Conservation (phyloP, 2,329 filamentous ascomycete species). For the Bipolaris cookei region DNA sequence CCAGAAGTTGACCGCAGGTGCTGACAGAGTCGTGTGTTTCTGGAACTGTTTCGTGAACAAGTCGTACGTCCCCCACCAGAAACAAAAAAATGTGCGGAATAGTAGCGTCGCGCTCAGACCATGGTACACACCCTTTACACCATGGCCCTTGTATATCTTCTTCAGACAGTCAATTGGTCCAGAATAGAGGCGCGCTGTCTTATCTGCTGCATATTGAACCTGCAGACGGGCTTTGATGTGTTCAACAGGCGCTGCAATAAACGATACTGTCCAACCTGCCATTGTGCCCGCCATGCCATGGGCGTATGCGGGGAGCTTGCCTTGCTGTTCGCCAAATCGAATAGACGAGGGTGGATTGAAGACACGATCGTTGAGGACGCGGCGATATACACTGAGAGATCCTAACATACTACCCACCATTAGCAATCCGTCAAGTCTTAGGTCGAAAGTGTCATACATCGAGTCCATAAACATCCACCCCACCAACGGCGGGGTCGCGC, state of each 20-base stretch:
- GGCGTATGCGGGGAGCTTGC: conserved; percentile 73
- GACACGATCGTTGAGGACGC: conserved; percentile 78
- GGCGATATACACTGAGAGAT: conserved; percentile 87
- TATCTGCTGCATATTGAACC: conserved; percentile 86
- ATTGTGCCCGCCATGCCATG: conserved; percentile 88
- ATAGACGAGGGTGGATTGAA: conserved; percentile 67
- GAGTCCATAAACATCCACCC: conserved; percentile 99
- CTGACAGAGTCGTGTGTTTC: conserved; percentile 71
- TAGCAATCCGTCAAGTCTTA: conserved; percentile 1
- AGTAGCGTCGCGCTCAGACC: conserved; percentile 84
- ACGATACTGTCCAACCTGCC: conserved; percentile 87
- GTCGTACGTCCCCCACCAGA: conserved; percentile 98
- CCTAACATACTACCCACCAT: conserved; percentile 73
- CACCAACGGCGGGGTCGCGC: conserved; percentile 86
- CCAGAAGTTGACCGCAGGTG: conserved; percentile 93
- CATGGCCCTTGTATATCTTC: conserved; percentile 68
- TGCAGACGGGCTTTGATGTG: conserved; percentile 94
- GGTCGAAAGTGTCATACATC: conserved; percentile 52
- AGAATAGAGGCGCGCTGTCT: conserved; percentile 77
- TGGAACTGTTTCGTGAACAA: conserved; percentile 74
- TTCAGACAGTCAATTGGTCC: conserved; percentile 84
- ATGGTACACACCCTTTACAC: conserved; percentile 81
- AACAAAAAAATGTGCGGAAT: conserved; percentile 94
- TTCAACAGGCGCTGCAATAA: conserved; percentile 92
- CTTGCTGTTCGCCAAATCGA: conserved; percentile 46